Evolutionary conservation across 2,329 filamentous ascomycete genomes (phyloP).

Genomic region (Lachnellula subtilissima): DNA sequence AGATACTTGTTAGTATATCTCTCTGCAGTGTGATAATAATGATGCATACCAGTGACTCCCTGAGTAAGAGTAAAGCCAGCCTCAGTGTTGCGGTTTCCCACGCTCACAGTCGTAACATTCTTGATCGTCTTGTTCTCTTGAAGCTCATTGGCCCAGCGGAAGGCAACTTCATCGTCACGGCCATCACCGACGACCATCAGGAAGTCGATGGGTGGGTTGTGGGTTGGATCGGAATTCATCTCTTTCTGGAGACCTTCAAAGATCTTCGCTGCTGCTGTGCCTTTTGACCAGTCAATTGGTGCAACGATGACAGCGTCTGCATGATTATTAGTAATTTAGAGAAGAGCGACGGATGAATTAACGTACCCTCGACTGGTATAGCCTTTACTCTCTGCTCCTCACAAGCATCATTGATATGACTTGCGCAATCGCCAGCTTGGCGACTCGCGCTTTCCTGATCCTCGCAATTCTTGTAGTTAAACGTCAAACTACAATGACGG

Average conservation of each 20-base stretch:
- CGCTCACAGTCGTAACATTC: slow-evolving; percentile 77
- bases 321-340: slow-evolving; percentile 3
- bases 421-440: slow-evolving; percentile 83
- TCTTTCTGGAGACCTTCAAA: slow-evolving; percentile 53
- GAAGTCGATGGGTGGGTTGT: slow-evolving; percentile 62
- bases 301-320: slow-evolving; percentile 72
- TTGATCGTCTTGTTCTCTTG: slow-evolving; percentile 53
- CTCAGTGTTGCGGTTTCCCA: slow-evolving; percentile 84
- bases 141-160: slow-evolving; percentile 86
- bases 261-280: slow-evolving; percentile 71
- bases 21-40: background rate
- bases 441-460: slow-evolving; percentile 71
- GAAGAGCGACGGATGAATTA: background rate
- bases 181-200: slow-evolving; percentile 86
- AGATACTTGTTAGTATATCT: background rate
- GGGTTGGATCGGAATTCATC: slow-evolving; percentile 31
- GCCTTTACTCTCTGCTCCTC: slow-evolving; percentile 79
- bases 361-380: slow-evolving; percentile 61
- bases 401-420: slow-evolving; percentile 92
- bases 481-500: slow-evolving; percentile 84
- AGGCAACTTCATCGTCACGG: slow-evolving; percentile 88
- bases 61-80: slow-evolving; percentile 82
- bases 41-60: slow-evolving; percentile 75
- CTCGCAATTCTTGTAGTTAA: slow-evolving; percentile 81
- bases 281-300: slow-evolving; percentile 81